Evolutionary conservation across 352 stramenopile species (phyloP), one percentile per base, ranked within the genome.

Genomic region (Phytopythium montanum): DNA sequence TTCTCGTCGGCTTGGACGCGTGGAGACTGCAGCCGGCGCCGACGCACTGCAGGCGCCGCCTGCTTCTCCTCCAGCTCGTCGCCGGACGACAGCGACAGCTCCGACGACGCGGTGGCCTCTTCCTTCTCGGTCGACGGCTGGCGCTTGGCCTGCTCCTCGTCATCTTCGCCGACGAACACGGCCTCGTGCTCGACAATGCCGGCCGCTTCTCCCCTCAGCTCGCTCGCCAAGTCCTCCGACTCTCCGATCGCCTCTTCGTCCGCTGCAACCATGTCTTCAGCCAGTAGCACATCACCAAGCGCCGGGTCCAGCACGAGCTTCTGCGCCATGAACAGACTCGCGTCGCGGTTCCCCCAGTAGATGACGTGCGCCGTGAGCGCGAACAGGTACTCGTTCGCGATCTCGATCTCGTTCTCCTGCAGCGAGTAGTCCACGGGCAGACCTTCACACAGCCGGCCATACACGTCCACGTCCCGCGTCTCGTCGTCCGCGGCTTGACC

Each of bases 381-480:
- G 33, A 96, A 96, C 42, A 98, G 73, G 66, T 98, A 98, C 69
- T 98, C 90, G 69, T 97, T 98, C 12, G 92, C 87, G 60, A 87
- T 96, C 72, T 98, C 92, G 49, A 98, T 96, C 68, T 98, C 92
- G 62, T 95, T 96, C 64, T 98, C 92, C 65, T 98, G 92, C 1
- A 97, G 79, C 68, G 91, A 95, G 64, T 94, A 97, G 57, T 93
- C 84, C 58, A 93, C 88, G 5, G 84, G 84, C 2, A 76, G 62
- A 5, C 84, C 84, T 59, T 93, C 77, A 18, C 80, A 93, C 41
- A 92, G 55, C 18, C 65, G 66, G 4, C 81, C 81, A 54, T 86
- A 93, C 50, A 90, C 63, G 14, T 75, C 67, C 9, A 71, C 62
- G 59, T 85, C 75, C 5, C 80, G 64, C 23, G 62, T 74, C 14